These are phyloP conservation scores for Nissolia schottii DNA, from an alignment of 306 rosid species.

Conservation along the genomic window DNA sequence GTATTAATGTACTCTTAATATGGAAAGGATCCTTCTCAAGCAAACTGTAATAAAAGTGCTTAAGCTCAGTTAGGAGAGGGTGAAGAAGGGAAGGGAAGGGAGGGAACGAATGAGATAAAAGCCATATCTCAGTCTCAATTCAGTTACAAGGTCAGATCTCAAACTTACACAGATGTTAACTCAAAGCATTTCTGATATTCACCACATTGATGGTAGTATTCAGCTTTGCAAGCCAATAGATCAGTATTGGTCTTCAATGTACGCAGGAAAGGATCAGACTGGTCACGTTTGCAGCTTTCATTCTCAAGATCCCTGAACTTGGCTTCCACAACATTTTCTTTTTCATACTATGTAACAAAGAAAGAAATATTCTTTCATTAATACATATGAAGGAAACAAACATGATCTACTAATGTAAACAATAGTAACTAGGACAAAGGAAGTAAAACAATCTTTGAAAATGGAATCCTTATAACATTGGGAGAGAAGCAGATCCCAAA, in stretches of 20 bases:
- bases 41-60: conserved; percentile 45
- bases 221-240: conserved; percentile 95
- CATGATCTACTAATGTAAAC: not conserved
- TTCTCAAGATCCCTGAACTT: conserved; percentile 83
- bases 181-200: conserved; percentile 98
- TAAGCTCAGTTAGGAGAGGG: conserved; percentile 1
- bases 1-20: conserved; percentile 84
- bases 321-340: conserved; percentile 74
- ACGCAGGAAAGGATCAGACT: conserved; percentile 51
- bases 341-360: conserved; percentile 62
- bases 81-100: conserved; percentile 7
- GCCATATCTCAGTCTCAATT: conserved; percentile 20
- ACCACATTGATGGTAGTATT: conserved; percentile 91
- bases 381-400: not conserved
- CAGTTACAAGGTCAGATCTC: conserved; percentile 25
- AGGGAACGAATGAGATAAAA: conserved; percentile 3
- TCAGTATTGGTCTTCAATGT: conserved; percentile 79
- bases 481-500: conserved; percentile 10
- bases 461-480: conserved; percentile 7
- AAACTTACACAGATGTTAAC: conserved; percentile 79
- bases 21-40: conserved; percentile 97
- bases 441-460: not conserved
- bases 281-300: conserved; percentile 60
- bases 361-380: conserved; percentile 19
- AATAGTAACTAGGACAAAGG: not conserved